Conservation (phyloP, 805 yeast genomes). For the Candida nonsorbophila region DNA sequence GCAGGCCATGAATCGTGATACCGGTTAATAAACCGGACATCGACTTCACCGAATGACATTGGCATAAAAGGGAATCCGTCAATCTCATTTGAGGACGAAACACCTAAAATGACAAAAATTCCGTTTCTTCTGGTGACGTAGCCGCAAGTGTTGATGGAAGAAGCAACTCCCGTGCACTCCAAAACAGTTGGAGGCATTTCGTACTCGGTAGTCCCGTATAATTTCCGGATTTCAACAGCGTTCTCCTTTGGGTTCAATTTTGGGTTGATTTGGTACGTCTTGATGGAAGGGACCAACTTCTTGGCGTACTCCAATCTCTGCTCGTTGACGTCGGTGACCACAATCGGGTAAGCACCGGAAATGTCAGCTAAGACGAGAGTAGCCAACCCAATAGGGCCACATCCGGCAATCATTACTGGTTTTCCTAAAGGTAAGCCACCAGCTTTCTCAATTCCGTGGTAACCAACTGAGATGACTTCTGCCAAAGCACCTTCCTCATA, state of each 20-base stretch:
- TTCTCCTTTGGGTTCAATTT: constrained; percentile 7
- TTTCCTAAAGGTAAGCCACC: constrained; percentile 13
- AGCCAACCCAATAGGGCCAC: constrained; percentile 25
- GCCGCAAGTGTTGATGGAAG: constrained; percentile 14
- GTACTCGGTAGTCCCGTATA: constrained; percentile 20
- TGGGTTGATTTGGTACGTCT: constrained; percentile 8
- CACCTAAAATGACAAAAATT: constrained; percentile 14
- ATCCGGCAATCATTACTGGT: constrained; percentile 18
- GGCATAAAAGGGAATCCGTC: constrained; percentile 19
- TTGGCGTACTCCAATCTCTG: constrained; percentile 17
- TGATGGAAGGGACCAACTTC: constrained; percentile 9
- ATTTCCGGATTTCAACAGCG: constrained; percentile 15
- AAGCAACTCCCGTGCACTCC: constrained; percentile 18
- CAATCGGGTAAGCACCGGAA: constrained; percentile 18
- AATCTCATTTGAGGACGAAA: constrained; percentile 12
- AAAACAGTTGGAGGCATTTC: constrained; percentile 18
- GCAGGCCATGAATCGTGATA: constrained; percentile 14
- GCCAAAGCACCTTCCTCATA: constrained; percentile 22
- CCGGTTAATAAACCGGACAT: constrained; percentile 12
- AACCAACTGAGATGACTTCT: constrained; percentile 20
- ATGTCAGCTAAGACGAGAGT: constrained; percentile 15
- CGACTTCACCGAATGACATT: constrained; percentile 14
- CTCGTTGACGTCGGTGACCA: constrained; percentile 17
- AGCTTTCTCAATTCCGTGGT: constrained; percentile 17
- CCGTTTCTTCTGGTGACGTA: constrained; percentile 14